Evolutionary conservation across 2,329 filamentous ascomycete species (phyloP).

Genomic region (Nigrospora osmanthi): DNA sequence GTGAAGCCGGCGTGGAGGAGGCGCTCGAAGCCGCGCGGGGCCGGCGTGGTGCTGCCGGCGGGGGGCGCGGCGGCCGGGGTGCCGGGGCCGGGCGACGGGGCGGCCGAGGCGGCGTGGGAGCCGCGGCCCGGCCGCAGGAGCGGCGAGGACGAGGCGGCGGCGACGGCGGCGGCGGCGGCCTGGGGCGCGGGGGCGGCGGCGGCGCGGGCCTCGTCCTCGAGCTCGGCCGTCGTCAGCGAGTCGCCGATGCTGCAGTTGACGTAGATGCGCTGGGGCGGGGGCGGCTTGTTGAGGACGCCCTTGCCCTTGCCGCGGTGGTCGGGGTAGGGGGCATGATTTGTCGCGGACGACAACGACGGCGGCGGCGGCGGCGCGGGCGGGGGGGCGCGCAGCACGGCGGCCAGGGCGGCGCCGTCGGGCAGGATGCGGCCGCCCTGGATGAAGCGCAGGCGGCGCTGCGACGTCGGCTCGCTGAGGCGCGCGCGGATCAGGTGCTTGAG

Average conservation of each 20-base stretch:
- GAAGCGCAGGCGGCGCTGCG: conserved; percentile 69
- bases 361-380: conserved; percentile 42
- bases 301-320: conserved; percentile 48
- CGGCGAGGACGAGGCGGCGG: background rate
- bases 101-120: conserved; percentile 1
- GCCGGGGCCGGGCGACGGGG: background rate
- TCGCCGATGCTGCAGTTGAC: conserved; percentile 91
- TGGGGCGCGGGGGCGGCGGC: conserved; percentile 14
- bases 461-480: conserved; percentile 54
- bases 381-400: conserved; percentile 57
- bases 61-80: background rate
- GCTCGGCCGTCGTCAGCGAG: conserved; percentile 58
- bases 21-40: conserved; percentile 79
- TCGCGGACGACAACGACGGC: background rate
- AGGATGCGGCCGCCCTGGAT: conserved; percentile 88
- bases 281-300: conserved; percentile 41
- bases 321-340: background rate
- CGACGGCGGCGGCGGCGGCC: background rate
- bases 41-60: conserved; percentile 7
- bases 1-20: conserved; percentile 78
- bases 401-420: conserved; percentile 62
- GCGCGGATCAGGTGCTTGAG: conserved; percentile 77
- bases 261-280: conserved; percentile 56
- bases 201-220: conserved; percentile 56
- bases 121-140: background rate